phyloP scores from a whole-genome alignment of 176 grass and related monocot genomes.

The Raddia guianensis region DNA sequence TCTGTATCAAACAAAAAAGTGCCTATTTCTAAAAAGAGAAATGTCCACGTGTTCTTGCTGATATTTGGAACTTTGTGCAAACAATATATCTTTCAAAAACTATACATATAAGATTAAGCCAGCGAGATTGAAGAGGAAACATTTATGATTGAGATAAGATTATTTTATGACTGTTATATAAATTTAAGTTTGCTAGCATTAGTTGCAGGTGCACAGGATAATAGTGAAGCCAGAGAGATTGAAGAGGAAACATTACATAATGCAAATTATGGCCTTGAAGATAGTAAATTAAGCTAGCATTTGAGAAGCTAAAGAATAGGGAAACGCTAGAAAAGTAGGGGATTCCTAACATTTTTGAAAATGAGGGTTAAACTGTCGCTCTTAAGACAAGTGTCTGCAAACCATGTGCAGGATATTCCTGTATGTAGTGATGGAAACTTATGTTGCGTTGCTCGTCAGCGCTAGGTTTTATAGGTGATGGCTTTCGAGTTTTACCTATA shows the following conservation, averaged over 20 bases:
- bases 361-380: constrained; percentile 18
- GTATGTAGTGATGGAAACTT: not conserved
- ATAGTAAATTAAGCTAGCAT: too few species aligned
- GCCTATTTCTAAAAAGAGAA: too few species aligned
- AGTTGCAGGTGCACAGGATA: not conserved
- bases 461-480: not conserved
- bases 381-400: constrained; percentile 18
- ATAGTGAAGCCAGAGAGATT: not conserved
- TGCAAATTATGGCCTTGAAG: not conserved
- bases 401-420: not conserved
- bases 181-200: not conserved
- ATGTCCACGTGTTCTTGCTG: too few species aligned
- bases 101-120: too few species aligned
- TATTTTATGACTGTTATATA: too few species aligned
- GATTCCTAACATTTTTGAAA: constrained; percentile 44
- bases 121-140: too few species aligned
- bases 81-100: too few species aligned
- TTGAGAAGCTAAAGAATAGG: not conserved
- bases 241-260: not conserved
- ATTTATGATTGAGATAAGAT: too few species aligned
- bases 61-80: too few species aligned
- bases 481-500: not conserved
- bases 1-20: too few species aligned
- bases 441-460: not conserved
- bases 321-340: constrained; percentile 21